Evolutionary conservation across 352 stramenopile genomes (phyloP), one percentile per base, ranked within the genome.

Genomic region (Aphanomyces euteiches): DNA sequence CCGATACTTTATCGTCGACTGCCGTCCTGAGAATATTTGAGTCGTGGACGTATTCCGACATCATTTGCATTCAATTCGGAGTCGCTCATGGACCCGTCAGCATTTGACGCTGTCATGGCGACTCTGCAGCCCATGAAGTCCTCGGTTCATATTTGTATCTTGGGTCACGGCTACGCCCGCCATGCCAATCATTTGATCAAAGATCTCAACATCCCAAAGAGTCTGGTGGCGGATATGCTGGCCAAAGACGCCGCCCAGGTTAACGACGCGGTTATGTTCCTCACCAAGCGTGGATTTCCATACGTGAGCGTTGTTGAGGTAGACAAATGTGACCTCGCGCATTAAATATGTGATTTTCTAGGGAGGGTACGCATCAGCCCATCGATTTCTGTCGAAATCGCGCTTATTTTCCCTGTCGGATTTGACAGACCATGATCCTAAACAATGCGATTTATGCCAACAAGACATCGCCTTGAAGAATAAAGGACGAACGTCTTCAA

Each of bases 1-100:
- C 65, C 84, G 83, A 0, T 95, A 87, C 48, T 92, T 93, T 54
- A 81, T 92, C 38, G 64, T 95, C 2, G 87, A 95, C 72, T 95
- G 87, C 65, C 84, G 87, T 13, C 74, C 80, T 0, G 56, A 1
- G 74, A 83, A 7, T 79, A 90, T 28, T 78, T 77, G 13, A 40
- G 56, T 2, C 70, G 77, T 12, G 87, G 85, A 0, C 78, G 87
- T 54, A 79, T 95, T 50, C 87, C 87, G 0, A 95, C 85, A 5
- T 86, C 85, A 19, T 93, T 92, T 69, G 75, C 83, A 48, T 87
- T 93, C 56, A 84, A 93, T 47, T 86, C 87, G 0, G 80, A 92
- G 17, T 73, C 80, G 6, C 73, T 88, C 15, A 83, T 79, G 3
- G 79, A 93, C 53, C 66, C 77, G 7, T 54, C 40, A 12, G 78